Base-by-base conservation (phyloP, 495 filamentous ascomycete species). In the Glonium stellatum region DNA sequence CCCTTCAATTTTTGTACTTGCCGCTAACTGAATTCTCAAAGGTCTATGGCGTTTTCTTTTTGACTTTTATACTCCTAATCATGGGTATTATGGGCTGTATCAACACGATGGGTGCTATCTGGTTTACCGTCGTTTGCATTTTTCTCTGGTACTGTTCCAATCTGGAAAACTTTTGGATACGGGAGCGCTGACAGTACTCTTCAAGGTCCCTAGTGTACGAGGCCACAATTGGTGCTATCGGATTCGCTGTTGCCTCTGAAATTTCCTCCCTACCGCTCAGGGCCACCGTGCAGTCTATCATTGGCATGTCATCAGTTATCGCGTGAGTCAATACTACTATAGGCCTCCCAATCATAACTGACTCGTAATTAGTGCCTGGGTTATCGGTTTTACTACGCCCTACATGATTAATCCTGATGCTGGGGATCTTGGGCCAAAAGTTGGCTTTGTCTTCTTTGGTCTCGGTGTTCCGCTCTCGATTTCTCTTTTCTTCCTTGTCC, bases 321-420 rank as follows among this genome's bases (percentile, higher is more conserved):
- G 25, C 31, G 48, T 44, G 39, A 44, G 39, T 44, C 13, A 18
- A 13, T 13, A 11, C 39, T 15, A 15, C 18, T 13, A 44, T 18
- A 44, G 39, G 12, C 18, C 13, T 44, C 39, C 13, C 13, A 11
- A 15, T 11, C 39, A 11, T 18, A 15, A 44, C 39, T 44, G 21
- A 51, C 13, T 13, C 12, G 15, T 4, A 5, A 13, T 13, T 51
- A 23, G 21, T 13, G 34, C 27, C 53, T 55, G 53, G 53, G 25
- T 55, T 42, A 18, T 55, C 53, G 53, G 53, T 18, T 55, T 55
- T 31, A 19, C 39, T 22, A 27, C 53, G 19, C 53, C 53, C 0
- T 55, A 55, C 34, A 34, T 55, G 25, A 55, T 55, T 31, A 55
- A 55, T 23, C 53, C 53, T 23, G 53, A 55, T 42, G 53, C 53